Evolutionary conservation across 2,329 filamentous ascomycete species (phyloP), one percentile per base, ranked within the genome.

Genomic region (Aureobasidium sp.): DNA sequence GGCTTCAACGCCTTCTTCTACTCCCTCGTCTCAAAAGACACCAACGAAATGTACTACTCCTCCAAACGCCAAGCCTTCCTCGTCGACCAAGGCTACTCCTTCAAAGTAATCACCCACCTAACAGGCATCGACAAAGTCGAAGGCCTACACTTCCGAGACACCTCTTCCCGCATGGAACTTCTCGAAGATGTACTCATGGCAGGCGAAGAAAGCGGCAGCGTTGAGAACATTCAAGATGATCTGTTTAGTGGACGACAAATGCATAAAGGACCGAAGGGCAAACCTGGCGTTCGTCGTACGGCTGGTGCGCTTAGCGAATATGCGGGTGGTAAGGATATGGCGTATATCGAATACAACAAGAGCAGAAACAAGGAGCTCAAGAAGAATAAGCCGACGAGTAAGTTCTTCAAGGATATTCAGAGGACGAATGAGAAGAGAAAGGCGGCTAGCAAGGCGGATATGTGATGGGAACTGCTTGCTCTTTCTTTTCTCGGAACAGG

Each of bases 1-100:
- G 94, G 94, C 7, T 99, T 99, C 75, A 99, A 99, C 71, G 94
- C 94, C 0, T 99, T 97, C 75, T 99, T 99, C 79, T 99, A 99
- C 77, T 96, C 91, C 0, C 82, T 99, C 0, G 94, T 99, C 3
- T 96, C 90, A 5, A 97, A 97, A 73, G 94, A 99, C 72, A 99
- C 94, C 0, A 88, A 92, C 64, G 94, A 99, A 74, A 97, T 99
- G 93, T 94, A 87, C 72, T 99, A 96, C 74, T 97, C 93, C 0
- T 92, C 91, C 3, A 97, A 97, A 75, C 85, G 94, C 10, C 94
- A 99, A 75, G 93, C 94, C 1, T 99, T 99, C 78, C 81, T 99
- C 1, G 92, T 99, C 27, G 94, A 99, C 67, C 94, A 99, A 75
- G 94, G 94, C 10, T 99, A 99, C 72, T 93, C 94, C 0, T 99